Evolutionary conservation across 2,329 filamentous ascomycete genomes (phyloP), one percentile per base, ranked within the genome.

Genomic region (Seiridium cupressi): DNA sequence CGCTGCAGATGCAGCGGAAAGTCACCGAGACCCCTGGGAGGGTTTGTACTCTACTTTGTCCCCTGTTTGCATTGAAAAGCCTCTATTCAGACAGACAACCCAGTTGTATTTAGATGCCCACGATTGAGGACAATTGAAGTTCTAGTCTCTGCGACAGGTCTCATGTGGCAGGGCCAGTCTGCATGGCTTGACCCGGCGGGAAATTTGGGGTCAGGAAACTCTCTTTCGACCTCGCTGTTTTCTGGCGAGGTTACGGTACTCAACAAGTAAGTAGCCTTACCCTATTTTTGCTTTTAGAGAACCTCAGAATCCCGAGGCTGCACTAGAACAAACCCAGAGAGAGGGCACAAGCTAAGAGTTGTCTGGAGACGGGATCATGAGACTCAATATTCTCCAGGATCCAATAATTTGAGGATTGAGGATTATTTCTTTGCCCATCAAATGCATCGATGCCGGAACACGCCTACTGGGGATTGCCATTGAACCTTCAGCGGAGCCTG

Each of bases 361-460:
- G 31, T 7, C 44, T 13, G n/a, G 36, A n/a, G 8, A 5, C 38
- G 42, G 42, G 55, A 58, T 51, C 55, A 58, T 58, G 55, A 51
- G 55, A 58, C 55, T 58, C 46, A 38, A 57, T 58, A 51, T 35
- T 46, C n/a, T 8, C 55, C 34, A 58, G 55, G 55, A 18, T 58
- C 18, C 44, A 58, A 26, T 26, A 26, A 26, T 26, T 26, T 26
- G 18, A 26, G 18, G 18, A 26, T 26, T 26, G 18, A 26, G 18
- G 18, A 26, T 26, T 26, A 26, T 26, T 26, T 26, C 18, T 26
- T 26, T 26, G 18, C 18, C 18, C 18, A 26, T 26, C 18, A 26
- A 26, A 35, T 26, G 34, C 7, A 26, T 32, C 11, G 18, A 13
- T 32, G 32, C n/a, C 42, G 51, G 5, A 31, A 3, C 26, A 51